Conservation (phyloP, 2,329 filamentous ascomycete species). For the Stagonosporopsis chrysanthemi region DNA sequence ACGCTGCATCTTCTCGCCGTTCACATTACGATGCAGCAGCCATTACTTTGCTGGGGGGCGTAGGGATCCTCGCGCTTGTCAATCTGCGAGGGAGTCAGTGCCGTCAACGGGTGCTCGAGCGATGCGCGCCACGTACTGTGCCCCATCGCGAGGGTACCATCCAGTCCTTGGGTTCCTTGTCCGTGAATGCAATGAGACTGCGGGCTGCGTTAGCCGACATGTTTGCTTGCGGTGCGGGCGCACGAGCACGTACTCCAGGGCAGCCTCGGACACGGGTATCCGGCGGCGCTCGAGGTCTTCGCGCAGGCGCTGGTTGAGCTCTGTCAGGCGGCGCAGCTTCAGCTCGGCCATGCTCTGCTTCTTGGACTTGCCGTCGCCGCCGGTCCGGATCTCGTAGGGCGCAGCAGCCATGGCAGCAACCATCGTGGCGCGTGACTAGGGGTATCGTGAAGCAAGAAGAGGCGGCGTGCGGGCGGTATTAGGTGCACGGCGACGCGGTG, state of each 20-base stretch:
- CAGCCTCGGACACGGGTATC: slow-evolving; percentile 93
- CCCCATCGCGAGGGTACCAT: slow-evolving; percentile 99
- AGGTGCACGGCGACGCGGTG: slow-evolving; percentile 34
- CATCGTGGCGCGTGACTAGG: slow-evolving; percentile 30
- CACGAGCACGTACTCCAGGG: slow-evolving; percentile 59
- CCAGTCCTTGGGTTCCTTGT: slow-evolving; percentile 92
- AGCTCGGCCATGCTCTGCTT: slow-evolving; percentile 99
- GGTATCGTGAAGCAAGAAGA: slow-evolving; percentile 23
- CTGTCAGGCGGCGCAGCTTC: slow-evolving; percentile 93
- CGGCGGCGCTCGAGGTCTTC: slow-evolving; percentile 95
- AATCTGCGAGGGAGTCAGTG: slow-evolving; percentile 61
- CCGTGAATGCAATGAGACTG: slow-evolving; percentile 97
- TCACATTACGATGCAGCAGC: slow-evolving; percentile 96
- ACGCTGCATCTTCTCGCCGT: slow-evolving; percentile 40
- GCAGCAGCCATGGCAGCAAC: slow-evolving; percentile 62
- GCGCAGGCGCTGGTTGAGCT: slow-evolving; percentile 93
- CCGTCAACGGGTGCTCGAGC: background rate
- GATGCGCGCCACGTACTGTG: slow-evolving; percentile 61
- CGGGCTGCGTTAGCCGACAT: slow-evolving; percentile 32
- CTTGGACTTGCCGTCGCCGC: slow-evolving; percentile 79
- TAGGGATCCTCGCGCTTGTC: slow-evolving; percentile 98
- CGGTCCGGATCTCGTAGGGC: slow-evolving; percentile 71
- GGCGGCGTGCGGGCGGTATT: slow-evolving; percentile 29
- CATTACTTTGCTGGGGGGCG: slow-evolving; percentile 88
- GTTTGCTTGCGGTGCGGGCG: background rate